phyloP scores from a whole-genome alignment of 2,329 filamentous ascomycete species.

The Pseudogymnoascus sp. region DNA sequence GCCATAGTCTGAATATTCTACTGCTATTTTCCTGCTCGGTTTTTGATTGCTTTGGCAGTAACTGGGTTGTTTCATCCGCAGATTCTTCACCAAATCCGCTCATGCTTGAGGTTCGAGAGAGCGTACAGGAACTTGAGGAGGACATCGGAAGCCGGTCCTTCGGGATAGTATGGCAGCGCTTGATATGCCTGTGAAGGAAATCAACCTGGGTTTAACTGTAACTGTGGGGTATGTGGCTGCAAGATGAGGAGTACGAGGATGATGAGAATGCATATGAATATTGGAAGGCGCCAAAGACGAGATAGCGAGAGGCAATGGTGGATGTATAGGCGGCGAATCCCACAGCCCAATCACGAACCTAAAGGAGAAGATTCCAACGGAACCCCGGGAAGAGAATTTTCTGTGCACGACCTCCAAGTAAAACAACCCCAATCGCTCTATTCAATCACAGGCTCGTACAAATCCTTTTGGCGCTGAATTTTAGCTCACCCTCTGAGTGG shows the following conservation, averaged over 20 bases:
- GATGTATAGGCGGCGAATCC: background rate
- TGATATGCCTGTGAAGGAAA: background rate
- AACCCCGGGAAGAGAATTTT: background rate
- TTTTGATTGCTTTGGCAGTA: slow-evolving; percentile 13
- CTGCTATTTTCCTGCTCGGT: background rate
- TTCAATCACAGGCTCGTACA: background rate
- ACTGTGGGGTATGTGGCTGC: slow-evolving; percentile 1
- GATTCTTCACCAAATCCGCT: slow-evolving; percentile 11
- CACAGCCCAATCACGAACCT: background rate
- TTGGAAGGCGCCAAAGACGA: background rate
- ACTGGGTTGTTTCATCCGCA: slow-evolving; percentile 14
- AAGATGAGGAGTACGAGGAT: background rate
- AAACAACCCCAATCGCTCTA: background rate
- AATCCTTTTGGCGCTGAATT: background rate
- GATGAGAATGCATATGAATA: background rate
- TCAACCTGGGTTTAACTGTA: background rate
- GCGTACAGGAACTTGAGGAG: background rate
- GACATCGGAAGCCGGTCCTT: background rate
- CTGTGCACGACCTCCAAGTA: background rate
- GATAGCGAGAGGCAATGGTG: background rate
- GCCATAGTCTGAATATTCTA: background rate
- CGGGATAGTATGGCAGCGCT: background rate
- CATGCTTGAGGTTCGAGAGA: background rate
- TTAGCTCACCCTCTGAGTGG: background rate
- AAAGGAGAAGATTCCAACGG: background rate